A percentile compares a stretch with the other conserved stretches of the same genome.
Conservation (phyloP, 2,329 filamentous ascomycete species). For the Botrytis byssoidea region DNA sequence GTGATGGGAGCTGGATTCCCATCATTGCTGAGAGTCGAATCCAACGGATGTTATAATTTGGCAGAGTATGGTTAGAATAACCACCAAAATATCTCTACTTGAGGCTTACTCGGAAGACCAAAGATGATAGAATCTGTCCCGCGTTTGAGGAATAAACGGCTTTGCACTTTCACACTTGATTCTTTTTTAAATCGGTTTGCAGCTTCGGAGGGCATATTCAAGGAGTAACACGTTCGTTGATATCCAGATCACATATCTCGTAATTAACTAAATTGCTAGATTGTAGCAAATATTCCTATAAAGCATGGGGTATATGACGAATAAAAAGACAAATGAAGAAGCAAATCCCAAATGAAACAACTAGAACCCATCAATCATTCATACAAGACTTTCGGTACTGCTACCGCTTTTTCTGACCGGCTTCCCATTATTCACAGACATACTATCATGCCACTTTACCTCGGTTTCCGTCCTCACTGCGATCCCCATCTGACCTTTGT, state of each 20-base stretch:
- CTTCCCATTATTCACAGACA: neutral
- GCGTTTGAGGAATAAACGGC: neutral
- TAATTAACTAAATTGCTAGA: neutral
- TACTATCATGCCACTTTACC: neutral
- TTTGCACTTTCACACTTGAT: neutral
- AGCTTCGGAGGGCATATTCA: neutral
- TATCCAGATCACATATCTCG: neutral
- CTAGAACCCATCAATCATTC: neutral
- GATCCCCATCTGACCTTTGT: neutral
- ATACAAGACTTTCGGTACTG: slow-evolving; percentile 13
- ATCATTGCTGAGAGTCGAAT: neutral
- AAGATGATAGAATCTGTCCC: neutral
- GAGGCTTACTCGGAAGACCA: neutral
- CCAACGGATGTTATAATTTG: neutral
- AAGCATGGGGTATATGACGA: neutral
- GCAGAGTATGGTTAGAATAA: neutral
- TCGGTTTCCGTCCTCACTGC: slow-evolving; percentile 1
- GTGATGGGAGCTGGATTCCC: neutral
- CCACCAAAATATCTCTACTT: neutral
- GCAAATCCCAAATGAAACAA: neutral
- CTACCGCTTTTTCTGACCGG: neutral
- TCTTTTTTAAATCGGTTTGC: neutral
- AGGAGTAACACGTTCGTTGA: neutral
- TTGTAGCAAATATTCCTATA: neutral
- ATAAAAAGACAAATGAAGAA: neutral